phyloP scores from a whole-genome alignment of 2,329 filamentous ascomycete genomes.

The Epichloe brachyelytri region DNA sequence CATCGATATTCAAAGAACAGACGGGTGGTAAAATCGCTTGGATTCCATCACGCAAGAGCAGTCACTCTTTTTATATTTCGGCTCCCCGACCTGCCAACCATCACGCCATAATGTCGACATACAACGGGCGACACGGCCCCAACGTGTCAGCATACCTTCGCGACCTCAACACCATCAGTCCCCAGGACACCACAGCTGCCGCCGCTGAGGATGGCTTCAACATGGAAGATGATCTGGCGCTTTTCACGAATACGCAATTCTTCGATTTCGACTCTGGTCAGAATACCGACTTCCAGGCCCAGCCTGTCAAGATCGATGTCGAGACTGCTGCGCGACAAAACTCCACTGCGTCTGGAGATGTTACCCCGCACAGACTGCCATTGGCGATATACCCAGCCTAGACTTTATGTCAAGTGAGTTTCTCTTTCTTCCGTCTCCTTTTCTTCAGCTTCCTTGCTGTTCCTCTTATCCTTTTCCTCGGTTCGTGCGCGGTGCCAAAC shows the following conservation, averaged over 20 bases:
- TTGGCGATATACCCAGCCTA: constrained; percentile 33
- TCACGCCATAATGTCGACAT: constrained; percentile 48
- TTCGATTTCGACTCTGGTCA: constrained; percentile 64
- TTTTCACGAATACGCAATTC: constrained; percentile 76
- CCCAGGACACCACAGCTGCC: constrained; percentile 35
- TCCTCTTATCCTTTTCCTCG: not conserved
- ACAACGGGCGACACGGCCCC: constrained; percentile 63
- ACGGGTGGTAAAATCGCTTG: not conserved
- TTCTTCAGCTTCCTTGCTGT: not conserved
- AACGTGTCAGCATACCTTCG: constrained; percentile 87
- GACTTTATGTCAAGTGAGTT: constrained; percentile 40
- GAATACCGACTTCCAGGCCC: constrained; percentile 42
- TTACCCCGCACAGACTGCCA: constrained; percentile 26
- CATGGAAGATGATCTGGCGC: constrained; percentile 58
- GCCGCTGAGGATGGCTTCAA: constrained; percentile 44
- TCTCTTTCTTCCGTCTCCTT: not conserved
- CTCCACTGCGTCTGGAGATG: constrained; percentile 24
- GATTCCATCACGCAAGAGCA: not conserved
- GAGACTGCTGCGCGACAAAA: constrained; percentile 17
- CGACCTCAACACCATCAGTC: constrained; percentile 65
- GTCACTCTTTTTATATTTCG: not conserved
- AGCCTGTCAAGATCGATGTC: constrained; percentile 30
- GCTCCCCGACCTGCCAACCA: not conserved
- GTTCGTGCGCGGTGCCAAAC: not conserved
- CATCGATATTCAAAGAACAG: not conserved